Conservation (phyloP, 768 basidiomycete genomes). For the Russula griseocarnosa region DNA sequence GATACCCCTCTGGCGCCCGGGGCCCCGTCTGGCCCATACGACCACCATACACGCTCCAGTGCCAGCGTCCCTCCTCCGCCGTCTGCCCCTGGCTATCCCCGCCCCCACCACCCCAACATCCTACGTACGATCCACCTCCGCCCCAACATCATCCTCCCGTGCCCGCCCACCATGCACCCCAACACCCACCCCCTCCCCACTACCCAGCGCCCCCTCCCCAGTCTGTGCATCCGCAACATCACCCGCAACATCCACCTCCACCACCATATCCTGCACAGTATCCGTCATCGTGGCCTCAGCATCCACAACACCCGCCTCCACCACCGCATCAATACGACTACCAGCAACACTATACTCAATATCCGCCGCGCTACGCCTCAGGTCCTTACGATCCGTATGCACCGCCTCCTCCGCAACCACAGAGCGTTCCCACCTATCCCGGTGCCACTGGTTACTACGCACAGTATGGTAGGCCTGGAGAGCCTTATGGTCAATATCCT, state of each 20-base stretch:
- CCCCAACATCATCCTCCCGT: constrained; percentile 23
- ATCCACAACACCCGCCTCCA: constrained; percentile 21
- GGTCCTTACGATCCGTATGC: constrained; percentile 19
- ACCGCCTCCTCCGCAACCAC: constrained; percentile 27
- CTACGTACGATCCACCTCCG: constrained; percentile 19
- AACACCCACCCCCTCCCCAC: constrained; percentile 25
- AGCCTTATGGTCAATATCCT: constrained; percentile 18
- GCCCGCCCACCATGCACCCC: constrained; percentile 18
- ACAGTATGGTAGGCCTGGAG: constrained; percentile 20
- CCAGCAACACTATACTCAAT: constrained; percentile 21
- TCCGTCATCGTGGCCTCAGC: constrained; percentile 21
- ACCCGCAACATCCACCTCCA: constrained; percentile 21
- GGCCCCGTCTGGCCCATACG: constrained; percentile 18
- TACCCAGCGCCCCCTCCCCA: constrained; percentile 25
- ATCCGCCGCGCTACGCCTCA: constrained; percentile 22
- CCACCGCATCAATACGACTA: constrained; percentile 24
- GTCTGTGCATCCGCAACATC: constrained; percentile 24
- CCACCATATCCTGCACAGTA: constrained; percentile 21
- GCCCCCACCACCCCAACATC: constrained; percentile 14
- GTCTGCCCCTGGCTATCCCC: constrained; percentile 18
- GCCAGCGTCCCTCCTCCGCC: constrained; percentile 26
- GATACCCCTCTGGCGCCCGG: constrained; percentile 25
- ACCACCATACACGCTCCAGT: constrained; percentile 18
- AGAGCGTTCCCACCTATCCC: constrained; percentile 15
- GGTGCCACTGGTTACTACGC: constrained; percentile 15